phyloP scores from a whole-genome alignment of 805 yeast genomes.

The Schizosaccharomyces osmophilus region DNA sequence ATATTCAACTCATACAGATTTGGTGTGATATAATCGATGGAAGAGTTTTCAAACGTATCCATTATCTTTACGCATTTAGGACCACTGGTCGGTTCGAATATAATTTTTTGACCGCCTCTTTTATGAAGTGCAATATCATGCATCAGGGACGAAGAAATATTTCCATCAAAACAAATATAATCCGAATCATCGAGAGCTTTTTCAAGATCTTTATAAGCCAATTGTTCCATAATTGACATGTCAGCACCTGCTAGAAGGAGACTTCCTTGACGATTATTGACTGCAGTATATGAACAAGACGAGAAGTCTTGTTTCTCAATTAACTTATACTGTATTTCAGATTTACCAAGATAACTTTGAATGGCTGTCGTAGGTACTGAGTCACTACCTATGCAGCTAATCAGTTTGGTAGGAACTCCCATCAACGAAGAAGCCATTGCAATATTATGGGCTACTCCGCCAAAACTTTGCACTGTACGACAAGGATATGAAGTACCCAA shows the following conservation, averaged over 20 bases:
- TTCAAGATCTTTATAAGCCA: not conserved
- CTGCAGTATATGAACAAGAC: slow-evolving; percentile 54
- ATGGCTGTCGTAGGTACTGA: slow-evolving; percentile 16
- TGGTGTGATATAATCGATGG: slow-evolving; percentile 32
- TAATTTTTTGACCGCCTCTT: not conserved
- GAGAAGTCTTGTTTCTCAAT: slow-evolving; percentile 9
- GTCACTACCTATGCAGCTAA: slow-evolving; percentile 33
- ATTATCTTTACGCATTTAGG: not conserved
- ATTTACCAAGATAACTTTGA: slow-evolving; percentile 4
- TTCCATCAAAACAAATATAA: not conserved
- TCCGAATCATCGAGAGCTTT: not conserved
- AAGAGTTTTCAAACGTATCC: not conserved
- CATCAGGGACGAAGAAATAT: not conserved
- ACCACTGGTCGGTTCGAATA: not conserved
- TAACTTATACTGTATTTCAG: slow-evolving; percentile 15
- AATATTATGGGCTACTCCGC: slow-evolving; percentile 72
- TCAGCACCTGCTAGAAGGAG: slow-evolving; percentile 61
- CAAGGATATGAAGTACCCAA: slow-evolving; percentile 54
- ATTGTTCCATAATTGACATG: slow-evolving; percentile 21
- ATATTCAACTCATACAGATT: slow-evolving; percentile 36
- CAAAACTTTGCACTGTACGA: slow-evolving; percentile 27
- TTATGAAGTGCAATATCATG: not conserved
- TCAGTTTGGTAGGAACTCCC: slow-evolving; percentile 15
- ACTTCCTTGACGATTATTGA: slow-evolving; percentile 37
- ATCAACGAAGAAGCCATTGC: slow-evolving; percentile 28